A percentile compares a stretch with the other conserved stretches of the same genome.
These are phyloP conservation scores for Streptanthus diversifolius DNA, from an alignment of 345 rosid species.

Conservation along the genomic window DNA sequence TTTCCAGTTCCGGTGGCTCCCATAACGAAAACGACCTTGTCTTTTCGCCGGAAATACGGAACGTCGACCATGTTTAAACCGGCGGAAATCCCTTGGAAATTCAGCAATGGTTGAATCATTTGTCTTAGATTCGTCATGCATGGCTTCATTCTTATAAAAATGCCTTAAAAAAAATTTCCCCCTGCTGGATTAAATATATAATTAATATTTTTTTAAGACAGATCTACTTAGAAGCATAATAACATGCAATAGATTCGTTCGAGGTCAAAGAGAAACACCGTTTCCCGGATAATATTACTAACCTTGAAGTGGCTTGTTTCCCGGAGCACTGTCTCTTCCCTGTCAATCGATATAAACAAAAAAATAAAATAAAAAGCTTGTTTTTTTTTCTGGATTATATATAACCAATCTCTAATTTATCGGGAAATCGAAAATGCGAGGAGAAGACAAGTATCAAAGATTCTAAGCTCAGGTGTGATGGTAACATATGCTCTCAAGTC, in stretches of 20 bases:
- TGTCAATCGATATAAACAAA: constrained; percentile 9
- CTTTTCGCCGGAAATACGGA: constrained; percentile 53
- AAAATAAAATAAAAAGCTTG: too few species aligned
- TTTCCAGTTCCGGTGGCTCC: constrained; percentile 95
- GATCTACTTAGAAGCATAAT: constrained; percentile 29
- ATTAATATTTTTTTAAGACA: constrained; percentile 21
- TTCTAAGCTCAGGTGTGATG: constrained; percentile 4
- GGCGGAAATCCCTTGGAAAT: constrained; percentile 37
- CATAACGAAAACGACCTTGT: constrained; percentile 72
- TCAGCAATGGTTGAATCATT: constrained; percentile 45
- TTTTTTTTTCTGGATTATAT: not conserved
- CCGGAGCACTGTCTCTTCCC: constrained; percentile 38
- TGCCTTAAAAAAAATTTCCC: not conserved
- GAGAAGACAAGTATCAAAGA: constrained; percentile 2
- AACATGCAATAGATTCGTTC: constrained; percentile 34
- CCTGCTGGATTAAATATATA: constrained; percentile 23
- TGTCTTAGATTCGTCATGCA: constrained; percentile 48
- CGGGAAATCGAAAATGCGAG: not conserved
- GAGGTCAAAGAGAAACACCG: constrained; percentile 21
- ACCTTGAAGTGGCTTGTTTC: constrained; percentile 37
- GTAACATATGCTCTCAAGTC: not conserved
- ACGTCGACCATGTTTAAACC: constrained; percentile 37
- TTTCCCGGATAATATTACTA: constrained; percentile 24
- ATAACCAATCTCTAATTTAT: not conserved
- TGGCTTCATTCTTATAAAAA: constrained; percentile 41